phyloP scores from a whole-genome alignment of 108 stramenopile species.

The Skeletonema tropicum region DNA sequence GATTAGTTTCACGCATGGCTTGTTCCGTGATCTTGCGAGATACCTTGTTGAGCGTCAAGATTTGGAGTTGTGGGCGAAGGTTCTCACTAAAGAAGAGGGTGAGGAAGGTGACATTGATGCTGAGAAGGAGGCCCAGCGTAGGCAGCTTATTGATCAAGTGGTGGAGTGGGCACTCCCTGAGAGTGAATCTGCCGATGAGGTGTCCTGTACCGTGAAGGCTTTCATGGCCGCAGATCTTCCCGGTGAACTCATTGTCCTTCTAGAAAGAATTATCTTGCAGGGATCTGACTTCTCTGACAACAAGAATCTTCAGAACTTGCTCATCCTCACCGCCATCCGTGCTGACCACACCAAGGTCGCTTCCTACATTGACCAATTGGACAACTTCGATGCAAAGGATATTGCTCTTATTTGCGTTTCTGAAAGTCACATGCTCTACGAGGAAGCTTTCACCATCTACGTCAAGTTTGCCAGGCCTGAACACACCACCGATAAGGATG shows the following conservation, averaged over 20 bases:
- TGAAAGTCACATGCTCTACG: slow-evolving; percentile 99
- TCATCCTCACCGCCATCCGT: slow-evolving; percentile 99
- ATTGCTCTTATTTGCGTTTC: slow-evolving; percentile 98
- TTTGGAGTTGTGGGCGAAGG: slow-evolving; percentile 97
- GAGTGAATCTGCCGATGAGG: slow-evolving; percentile 97
- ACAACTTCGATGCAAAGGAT: slow-evolving; percentile 99
- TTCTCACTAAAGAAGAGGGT: slow-evolving; percentile 85
- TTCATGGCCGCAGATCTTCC: slow-evolving; percentile 99
- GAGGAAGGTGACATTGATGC: slow-evolving; percentile 45
- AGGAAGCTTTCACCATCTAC: slow-evolving; percentile 99
- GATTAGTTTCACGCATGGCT: slow-evolving; percentile 95
- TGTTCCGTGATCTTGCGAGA: slow-evolving; percentile 98
- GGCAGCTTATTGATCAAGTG: slow-evolving; percentile 99
- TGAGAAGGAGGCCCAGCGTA: slow-evolving; percentile 77
- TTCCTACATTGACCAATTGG: slow-evolving; percentile 99
- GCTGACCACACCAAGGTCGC: slow-evolving; percentile 94
- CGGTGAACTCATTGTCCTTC: slow-evolving; percentile 96
- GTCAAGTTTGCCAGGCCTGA: slow-evolving; percentile 96
- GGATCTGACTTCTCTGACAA: slow-evolving; percentile 99
- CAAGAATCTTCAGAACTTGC: slow-evolving; percentile 99
- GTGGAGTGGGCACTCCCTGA: slow-evolving; percentile 99
- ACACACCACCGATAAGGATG: slow-evolving; percentile 88
- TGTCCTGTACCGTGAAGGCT: slow-evolving; percentile 99
- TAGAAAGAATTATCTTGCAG: slow-evolving; percentile 99
- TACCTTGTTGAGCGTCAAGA: slow-evolving; percentile 99